phyloP scores from a whole-genome alignment of 768 basidiomycete species.

The Holtermanniella nyarrowii region DNA sequence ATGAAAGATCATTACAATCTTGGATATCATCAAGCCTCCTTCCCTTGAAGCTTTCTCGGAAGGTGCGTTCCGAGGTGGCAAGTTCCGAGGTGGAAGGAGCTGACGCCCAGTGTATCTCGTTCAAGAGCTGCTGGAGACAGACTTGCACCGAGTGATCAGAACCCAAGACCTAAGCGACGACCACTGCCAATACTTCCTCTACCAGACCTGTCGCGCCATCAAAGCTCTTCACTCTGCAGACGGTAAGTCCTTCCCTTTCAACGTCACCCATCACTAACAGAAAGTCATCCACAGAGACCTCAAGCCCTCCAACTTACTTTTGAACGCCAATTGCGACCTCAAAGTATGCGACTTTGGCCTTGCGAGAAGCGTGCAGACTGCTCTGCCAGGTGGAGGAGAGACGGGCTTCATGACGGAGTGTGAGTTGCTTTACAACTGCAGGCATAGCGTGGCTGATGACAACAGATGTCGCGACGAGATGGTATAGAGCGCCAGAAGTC shows the following conservation, averaged over 20 bases:
- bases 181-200: conserved; percentile 94
- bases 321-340: conserved; percentile 94
- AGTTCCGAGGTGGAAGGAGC: neutral
- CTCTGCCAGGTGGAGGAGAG: conserved; percentile 12
- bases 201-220: conserved; percentile 87
- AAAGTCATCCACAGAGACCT: conserved; percentile 74
- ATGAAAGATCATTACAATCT: conserved; percentile 86
- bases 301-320: conserved; percentile 86
- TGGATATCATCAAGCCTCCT: conserved; percentile 80
- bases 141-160: conserved; percentile 89
- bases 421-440: conserved; percentile 3
- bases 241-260: conserved; percentile 10
- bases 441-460: conserved; percentile 42
- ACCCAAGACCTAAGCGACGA: conserved; percentile 91
- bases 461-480: conserved; percentile 72
- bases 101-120: conserved; percentile 26
- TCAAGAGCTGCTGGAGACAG: conserved; percentile 69
- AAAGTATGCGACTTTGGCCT: conserved; percentile 49
- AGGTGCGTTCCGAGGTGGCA: conserved; percentile 11
- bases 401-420: conserved; percentile 41
- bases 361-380: conserved; percentile 12
- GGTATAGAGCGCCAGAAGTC: conserved; percentile 98
- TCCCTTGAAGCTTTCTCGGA: conserved; percentile 71
- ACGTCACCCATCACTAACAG: neutral
- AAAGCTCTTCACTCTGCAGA: conserved; percentile 93